phyloP scores from a whole-genome alignment of 345 rosid genomes.

The Heritiera littoralis region DNA sequence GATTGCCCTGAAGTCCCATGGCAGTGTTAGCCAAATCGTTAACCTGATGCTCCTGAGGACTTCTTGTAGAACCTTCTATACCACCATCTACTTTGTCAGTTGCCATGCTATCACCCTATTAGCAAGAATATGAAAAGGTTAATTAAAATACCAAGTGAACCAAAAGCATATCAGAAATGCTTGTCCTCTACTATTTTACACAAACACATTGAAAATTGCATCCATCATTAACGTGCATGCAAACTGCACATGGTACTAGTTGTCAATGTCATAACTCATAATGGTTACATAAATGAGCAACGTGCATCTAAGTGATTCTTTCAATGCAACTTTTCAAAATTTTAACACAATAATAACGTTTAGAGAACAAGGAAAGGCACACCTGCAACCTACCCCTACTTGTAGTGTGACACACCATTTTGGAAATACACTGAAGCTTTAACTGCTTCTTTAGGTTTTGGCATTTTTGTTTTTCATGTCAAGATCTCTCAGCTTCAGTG shows the following conservation, averaged over 20 bases:
- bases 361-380: not conserved
- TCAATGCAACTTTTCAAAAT: not conserved
- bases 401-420: not conserved
- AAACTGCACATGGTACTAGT: not conserved
- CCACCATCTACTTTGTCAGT: conserved; percentile 36
- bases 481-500: not conserved
- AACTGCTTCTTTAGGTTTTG: not conserved
- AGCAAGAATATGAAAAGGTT: conserved; percentile 25
- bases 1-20: conserved; percentile 38
- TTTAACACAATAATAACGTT: not conserved
- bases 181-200: not conserved
- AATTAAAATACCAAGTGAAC: not conserved
- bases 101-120: conserved; percentile 43
- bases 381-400: not conserved
- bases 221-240: not conserved
- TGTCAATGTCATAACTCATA: not conserved
- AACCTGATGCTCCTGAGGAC: conserved; percentile 38
- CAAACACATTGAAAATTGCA: not conserved
- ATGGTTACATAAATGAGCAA: conserved; percentile 12
- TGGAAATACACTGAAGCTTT: not conserved
- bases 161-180: not conserved
- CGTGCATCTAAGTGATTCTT: not conserved
- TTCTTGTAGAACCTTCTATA: conserved; percentile 37
- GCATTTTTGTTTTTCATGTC: not conserved
- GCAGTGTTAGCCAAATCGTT: conserved; percentile 30